A percentile compares a stretch with the other conserved stretches of the same genome.
Evolutionary conservation across 2,329 filamentous ascomycete genomes (phyloP).

Genomic region (Sclerotinia trifoliorum): DNA sequence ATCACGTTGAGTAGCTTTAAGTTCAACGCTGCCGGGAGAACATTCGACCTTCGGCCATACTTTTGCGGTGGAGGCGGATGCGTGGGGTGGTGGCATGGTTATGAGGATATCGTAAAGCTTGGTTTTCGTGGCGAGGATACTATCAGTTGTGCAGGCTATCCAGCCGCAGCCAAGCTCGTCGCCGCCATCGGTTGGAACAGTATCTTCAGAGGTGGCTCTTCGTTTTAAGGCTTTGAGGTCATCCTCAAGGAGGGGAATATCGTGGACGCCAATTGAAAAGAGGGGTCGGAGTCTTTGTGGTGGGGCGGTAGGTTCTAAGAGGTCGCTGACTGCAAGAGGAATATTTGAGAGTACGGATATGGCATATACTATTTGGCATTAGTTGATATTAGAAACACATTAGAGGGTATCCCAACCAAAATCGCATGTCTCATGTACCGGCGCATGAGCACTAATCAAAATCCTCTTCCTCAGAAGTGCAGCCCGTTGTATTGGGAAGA

Average conservation of each 20-base stretch:
- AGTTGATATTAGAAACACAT: constrained; percentile 20
- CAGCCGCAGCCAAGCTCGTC: constrained; percentile 64
- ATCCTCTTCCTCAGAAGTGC: constrained; percentile 85
- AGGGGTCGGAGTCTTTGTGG: constrained; percentile 71
- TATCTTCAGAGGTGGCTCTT: constrained; percentile 37
- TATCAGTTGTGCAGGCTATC: constrained; percentile 95
- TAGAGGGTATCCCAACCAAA: constrained; percentile 61
- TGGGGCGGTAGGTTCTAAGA: constrained; percentile 62
- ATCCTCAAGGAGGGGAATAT: constrained; percentile 75
- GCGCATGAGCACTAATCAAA: constrained; percentile 79
- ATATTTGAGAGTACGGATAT: constrained; percentile 91
- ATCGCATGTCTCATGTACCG: constrained; percentile 82
- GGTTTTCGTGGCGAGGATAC: constrained; percentile 82
- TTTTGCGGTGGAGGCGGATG: constrained; percentile 56
- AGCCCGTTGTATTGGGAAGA: constrained; percentile 88
- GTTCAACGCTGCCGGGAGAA: constrained; percentile 54
- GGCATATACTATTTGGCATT: constrained; percentile 70
- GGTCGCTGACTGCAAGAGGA: constrained; percentile 68
- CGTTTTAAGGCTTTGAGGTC: constrained; percentile 51
- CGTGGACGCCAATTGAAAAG: constrained; percentile 92
- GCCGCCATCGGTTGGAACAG: constrained; percentile 39
- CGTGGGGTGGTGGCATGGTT: constrained; percentile 67
- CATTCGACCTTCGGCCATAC: constrained; percentile 76
- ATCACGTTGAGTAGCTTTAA: constrained; percentile 90
- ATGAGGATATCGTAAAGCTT: constrained; percentile 88